Percentiles rank a stretch among this genome's conserved stretches.
Evolutionary conservation across 2,329 filamentous ascomycete species (phyloP).

Genomic region (Pleomassaria siparia): DNA sequence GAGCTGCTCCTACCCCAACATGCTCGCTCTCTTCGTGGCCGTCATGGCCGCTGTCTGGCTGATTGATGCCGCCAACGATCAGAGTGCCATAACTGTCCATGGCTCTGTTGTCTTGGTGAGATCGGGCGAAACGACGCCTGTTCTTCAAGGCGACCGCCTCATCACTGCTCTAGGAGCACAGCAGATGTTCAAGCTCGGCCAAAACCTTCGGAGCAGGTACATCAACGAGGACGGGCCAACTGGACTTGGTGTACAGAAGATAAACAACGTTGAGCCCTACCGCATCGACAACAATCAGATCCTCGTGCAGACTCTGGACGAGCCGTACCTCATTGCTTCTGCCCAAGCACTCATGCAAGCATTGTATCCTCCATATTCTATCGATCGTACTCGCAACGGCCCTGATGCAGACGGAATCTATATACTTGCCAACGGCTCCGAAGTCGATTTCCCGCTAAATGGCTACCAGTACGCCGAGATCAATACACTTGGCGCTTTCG

Average conservation of each 20-base stretch:
- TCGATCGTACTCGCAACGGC: constrained; percentile 25
- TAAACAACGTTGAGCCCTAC: constrained; percentile 48
- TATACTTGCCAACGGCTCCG: constrained; percentile 52
- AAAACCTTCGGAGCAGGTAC: constrained; percentile 57
- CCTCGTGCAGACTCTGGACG: constrained; percentile 50
- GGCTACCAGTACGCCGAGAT: constrained; percentile 62
- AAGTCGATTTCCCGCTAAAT: constrained; percentile 51
- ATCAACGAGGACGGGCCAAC: constrained; percentile 38
- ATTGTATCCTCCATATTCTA: constrained; percentile 56
- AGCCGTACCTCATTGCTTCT: constrained; percentile 53
- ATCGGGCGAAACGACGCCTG: constrained; percentile 58
- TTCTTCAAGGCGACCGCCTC: constrained; percentile 29
- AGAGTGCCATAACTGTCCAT: constrained; percentile 40
- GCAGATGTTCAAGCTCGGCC: constrained; percentile 54
- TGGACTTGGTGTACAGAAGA: constrained; percentile 26
- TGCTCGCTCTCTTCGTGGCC: constrained; percentile 29
- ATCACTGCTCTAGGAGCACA: constrained; percentile 59
- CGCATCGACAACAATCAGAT: constrained; percentile 51
- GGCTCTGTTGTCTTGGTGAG: constrained; percentile 57
- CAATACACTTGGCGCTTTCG: constrained; percentile 45
- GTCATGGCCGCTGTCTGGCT: constrained; percentile 29
- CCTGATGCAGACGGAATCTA: constrained; percentile 35
- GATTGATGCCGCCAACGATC: constrained; percentile 19
- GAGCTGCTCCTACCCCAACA: constrained; percentile 14
- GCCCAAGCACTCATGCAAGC: constrained; percentile 65